phyloP scores from a whole-genome alignment of 1,139 yeast genomes.

The Sugiyamaella xylanicola region DNA sequence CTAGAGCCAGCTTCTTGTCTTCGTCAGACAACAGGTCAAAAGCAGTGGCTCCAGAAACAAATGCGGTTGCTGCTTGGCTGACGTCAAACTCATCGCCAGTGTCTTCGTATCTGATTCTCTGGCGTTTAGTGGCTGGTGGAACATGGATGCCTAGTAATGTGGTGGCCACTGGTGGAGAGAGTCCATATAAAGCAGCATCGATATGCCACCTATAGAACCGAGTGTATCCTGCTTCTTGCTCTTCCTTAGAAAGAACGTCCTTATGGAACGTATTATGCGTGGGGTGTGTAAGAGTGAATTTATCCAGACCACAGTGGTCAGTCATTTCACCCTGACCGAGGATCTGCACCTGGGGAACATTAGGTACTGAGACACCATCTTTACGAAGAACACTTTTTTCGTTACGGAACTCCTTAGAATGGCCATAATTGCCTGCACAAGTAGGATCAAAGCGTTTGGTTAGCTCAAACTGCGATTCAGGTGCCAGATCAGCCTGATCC shows the following conservation, averaged over 20 bases:
- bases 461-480: slow-evolving; percentile 70
- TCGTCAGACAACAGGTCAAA: slow-evolving; percentile 64
- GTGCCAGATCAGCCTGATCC: slow-evolving; percentile 62
- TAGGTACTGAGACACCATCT: slow-evolving; percentile 77
- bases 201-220: slow-evolving; percentile 92
- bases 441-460: slow-evolving; percentile 79
- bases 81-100: slow-evolving; percentile 63
- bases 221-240: slow-evolving; percentile 64
- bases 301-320: slow-evolving; percentile 69
- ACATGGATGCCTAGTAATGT: slow-evolving; percentile 80
- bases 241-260: slow-evolving; percentile 58
- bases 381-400: slow-evolving; percentile 72
- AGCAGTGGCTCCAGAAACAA: slow-evolving; percentile 78
- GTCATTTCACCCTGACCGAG: slow-evolving; percentile 77
- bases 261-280: slow-evolving; percentile 80
- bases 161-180: slow-evolving; percentile 83
- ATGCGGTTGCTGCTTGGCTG: slow-evolving; percentile 85
- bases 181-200: slow-evolving; percentile 82
- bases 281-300: slow-evolving; percentile 74
- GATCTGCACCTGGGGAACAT: slow-evolving; percentile 86
- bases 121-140: slow-evolving; percentile 51
- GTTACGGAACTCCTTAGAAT: slow-evolving; percentile 81
- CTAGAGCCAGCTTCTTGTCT: slow-evolving; percentile 71
- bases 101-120: slow-evolving; percentile 65
- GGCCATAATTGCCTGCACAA: slow-evolving; percentile 74